phyloP scores from a whole-genome alignment of 805 yeast genomes.

The Saturnispora mendoncae region DNA sequence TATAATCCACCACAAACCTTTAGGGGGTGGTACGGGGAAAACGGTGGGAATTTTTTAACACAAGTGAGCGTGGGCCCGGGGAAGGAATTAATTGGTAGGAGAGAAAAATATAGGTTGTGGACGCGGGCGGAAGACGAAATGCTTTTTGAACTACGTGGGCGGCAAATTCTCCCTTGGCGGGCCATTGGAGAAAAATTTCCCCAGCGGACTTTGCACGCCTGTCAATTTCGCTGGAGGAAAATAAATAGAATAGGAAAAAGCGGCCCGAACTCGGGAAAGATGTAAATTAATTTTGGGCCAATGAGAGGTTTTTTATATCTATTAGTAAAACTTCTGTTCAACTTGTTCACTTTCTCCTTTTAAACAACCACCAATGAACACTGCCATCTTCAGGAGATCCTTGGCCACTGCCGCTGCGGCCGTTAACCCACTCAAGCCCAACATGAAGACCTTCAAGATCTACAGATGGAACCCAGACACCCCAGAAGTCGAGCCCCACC shows the following conservation, averaged over 20 bases:
- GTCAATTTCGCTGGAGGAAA: constrained; percentile 17
- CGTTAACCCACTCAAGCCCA: constrained; percentile 35
- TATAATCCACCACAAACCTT: too few species aligned
- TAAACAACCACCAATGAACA: neutral
- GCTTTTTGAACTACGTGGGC: constrained; percentile 9
- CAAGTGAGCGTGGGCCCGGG: too few species aligned
- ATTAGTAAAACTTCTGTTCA: too few species aligned
- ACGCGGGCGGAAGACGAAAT: constrained; percentile 13
- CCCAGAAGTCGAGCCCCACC: constrained; percentile 82
- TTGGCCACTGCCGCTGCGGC: constrained; percentile 45
- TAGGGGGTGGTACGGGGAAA: too few species aligned
- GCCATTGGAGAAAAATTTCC: constrained; percentile 12
- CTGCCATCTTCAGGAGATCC: constrained; percentile 15
- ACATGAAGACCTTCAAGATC: constrained; percentile 77
- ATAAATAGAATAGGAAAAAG: too few species aligned
- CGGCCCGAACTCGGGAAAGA: neutral
- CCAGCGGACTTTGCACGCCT: constrained; percentile 15
- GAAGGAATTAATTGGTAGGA: neutral
- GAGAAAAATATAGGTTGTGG: constrained; percentile 13
- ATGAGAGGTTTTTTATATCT: neutral
- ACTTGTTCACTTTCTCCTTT: neutral
- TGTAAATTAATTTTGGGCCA: neutral
- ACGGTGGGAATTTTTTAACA: too few species aligned
- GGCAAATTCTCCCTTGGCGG: constrained; percentile 12
- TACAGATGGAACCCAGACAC: constrained; percentile 98